phyloP scores from a whole-genome alignment of 441 rosid genomes.

The Euphorbia corollata region DNA sequence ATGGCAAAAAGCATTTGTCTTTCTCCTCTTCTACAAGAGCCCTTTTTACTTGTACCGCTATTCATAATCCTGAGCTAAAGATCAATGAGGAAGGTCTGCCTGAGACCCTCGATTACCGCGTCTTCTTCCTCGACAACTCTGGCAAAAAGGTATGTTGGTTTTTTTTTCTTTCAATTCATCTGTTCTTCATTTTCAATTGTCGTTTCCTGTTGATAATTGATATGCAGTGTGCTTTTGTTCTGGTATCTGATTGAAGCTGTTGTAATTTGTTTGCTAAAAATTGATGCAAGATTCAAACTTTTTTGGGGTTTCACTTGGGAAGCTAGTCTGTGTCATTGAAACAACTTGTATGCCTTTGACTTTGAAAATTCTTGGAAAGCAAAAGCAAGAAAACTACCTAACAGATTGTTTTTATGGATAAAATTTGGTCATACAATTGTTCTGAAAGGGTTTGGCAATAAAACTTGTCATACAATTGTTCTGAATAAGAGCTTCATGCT shows the following conservation, averaged over 20 bases:
- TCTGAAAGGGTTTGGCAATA: not conserved
- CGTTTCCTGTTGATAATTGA: not conserved
- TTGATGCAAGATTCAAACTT: not conserved
- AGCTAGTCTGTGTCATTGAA: not conserved
- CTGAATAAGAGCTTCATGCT: too few species aligned
- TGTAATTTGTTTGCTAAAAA: not conserved
- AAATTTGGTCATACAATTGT: not conserved
- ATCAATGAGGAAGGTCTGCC: slow-evolving; percentile 73
- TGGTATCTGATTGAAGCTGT: not conserved
- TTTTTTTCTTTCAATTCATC: not conserved
- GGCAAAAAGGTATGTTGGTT: slow-evolving; percentile 56
- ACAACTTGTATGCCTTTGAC: not conserved
- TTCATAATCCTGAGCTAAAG: slow-evolving; percentile 54
- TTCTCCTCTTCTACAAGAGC: slow-evolving; percentile 36
- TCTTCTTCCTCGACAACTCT: slow-evolving; percentile 60
- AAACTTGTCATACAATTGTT: not conserved
- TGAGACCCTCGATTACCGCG: slow-evolving; percentile 78
- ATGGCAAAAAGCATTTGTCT: slow-evolving; percentile 17
- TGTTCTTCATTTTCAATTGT: not conserved
- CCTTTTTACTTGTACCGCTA: slow-evolving; percentile 54
- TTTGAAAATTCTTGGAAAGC: not conserved
- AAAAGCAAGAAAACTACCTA: not conserved
- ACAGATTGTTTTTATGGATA: not conserved
- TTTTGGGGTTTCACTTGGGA: not conserved
- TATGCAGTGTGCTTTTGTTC: not conserved